Base-by-base conservation (phyloP, 441 rosid genomes). In the Syzygium malaccense region DNA sequence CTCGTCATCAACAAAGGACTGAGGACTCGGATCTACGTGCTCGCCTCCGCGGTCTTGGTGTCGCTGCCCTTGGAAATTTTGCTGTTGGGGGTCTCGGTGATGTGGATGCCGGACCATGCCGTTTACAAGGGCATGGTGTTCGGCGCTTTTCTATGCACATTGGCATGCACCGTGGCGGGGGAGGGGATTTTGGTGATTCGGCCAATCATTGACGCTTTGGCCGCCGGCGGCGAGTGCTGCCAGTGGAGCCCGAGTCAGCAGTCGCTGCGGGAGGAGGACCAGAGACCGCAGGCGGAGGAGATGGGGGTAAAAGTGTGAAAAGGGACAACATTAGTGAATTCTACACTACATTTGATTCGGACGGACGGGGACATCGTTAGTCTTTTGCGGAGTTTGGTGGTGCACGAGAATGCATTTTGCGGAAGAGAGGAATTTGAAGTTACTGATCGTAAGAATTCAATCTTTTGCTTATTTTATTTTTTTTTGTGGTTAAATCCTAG, bases 1-100 rank as follows among this genome's bases (percentile, higher is more conserved):
- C 87, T 93, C 6, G 97, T 93, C 28, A 95, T 95, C 86, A 95
- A 95, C 89, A 93, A 93, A 87, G 92, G 88, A 5, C 86, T 95
- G 85, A 89, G 94, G 91, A 17, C 68, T 12, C 88, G 96, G 83
- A 92, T 93, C 19, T 91, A 87, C 80, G 90, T 86, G 17, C 89
- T 95, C 14, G 91, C 92, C 19, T 10, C 90, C 25, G 89, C 93
- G 25, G 89, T 94, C 12, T 3, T 90, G 71, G 13, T 88, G 6
- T 57, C 91, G 33, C 37, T 93, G 48, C 91, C 93, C 2, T 17
- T 90, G 85, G 89, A 95, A 80, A 86, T 94, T 11, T 33, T 93
- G 26, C 60, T 91, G 2, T 83, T 92, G 86, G 94, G 85, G 0
- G 51, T 90, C 14, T 92, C 94, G 2, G 66, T 86, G 3, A 28